Percentiles rank a stretch among this genome's conserved stretches.
Conservation (phyloP, 345 rosid species). For the Turritis glabra region DNA sequence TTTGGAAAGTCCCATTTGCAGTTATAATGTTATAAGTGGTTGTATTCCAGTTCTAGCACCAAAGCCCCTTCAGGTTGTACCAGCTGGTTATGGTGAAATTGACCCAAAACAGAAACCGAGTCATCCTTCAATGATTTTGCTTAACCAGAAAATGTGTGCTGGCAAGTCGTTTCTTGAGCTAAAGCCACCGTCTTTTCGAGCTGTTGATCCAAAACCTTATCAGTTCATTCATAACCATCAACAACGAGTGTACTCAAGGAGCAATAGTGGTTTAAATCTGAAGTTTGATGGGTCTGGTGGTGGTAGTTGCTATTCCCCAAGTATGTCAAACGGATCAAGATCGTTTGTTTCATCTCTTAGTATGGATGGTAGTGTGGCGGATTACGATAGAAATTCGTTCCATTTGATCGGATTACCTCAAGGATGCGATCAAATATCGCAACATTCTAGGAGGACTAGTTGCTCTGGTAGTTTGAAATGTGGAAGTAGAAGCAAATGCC, state of each 20-base stretch:
- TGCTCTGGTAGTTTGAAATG: conserved; percentile 63
- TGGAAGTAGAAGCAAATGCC: conserved; percentile 56
- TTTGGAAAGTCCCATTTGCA: conserved; percentile 51
- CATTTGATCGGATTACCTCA: conserved; percentile 57
- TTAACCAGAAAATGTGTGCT: conserved; percentile 38
- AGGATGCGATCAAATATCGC: conserved; percentile 49
- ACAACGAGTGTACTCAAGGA: conserved; percentile 45
- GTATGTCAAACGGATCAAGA: conserved; percentile 58
- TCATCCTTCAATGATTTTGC: conserved; percentile 26
- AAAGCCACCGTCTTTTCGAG: conserved; percentile 46
- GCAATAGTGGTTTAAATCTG: conserved; percentile 53
- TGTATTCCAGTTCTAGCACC: conserved; percentile 47
- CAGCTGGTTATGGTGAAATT: conserved; percentile 32
- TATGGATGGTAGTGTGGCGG: conserved; percentile 53
- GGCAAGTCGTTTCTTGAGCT: conserved; percentile 48
- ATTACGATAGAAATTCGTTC: conserved; percentile 51
- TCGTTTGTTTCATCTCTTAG: conserved; percentile 68
- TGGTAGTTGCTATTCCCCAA: conserved; percentile 48
- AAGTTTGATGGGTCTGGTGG: conserved; percentile 55
- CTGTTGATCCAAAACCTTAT: conserved; percentile 28
- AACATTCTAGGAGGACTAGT: conserved; percentile 46
- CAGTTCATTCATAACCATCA: conserved; percentile 52
- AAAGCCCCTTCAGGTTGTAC: conserved; percentile 57
- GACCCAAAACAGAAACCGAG: conserved; percentile 29
- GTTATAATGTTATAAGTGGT: background rate